These are phyloP conservation scores for Alternaria novae-zelandiae DNA, from an alignment of 2,329 filamentous ascomycete species.

Conservation along the genomic window DNA sequence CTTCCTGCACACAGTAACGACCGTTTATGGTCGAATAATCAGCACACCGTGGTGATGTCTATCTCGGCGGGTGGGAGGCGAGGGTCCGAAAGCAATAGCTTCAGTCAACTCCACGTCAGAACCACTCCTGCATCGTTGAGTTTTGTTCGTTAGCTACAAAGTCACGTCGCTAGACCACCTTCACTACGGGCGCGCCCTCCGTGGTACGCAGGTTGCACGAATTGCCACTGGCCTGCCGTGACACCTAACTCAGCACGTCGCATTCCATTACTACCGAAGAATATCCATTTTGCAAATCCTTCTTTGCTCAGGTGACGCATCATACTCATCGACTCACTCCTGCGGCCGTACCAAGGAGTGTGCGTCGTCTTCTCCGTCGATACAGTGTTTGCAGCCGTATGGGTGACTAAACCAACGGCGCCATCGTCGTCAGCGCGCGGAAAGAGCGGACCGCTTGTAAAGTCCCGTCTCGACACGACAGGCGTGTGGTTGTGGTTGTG, in stretches of 20 bases:
- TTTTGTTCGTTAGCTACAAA: background rate
- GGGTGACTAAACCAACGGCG: background rate
- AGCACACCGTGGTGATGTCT: background rate
- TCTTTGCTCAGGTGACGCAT: too few species aligned
- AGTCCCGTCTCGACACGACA: background rate
- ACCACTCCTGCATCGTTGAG: background rate
- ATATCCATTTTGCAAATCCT: too few species aligned
- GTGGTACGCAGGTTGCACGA: background rate
- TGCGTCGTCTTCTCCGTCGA: background rate
- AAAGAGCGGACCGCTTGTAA: fast-evolving
- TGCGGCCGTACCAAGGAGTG: background rate
- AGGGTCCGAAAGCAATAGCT: background rate
- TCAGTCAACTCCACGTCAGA: background rate
- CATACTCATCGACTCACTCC: background rate
- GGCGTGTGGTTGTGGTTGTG: background rate
- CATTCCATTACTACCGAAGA: too few species aligned
- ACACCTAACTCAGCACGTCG: background rate
- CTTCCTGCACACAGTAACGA: background rate
- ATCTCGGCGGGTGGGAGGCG: background rate
- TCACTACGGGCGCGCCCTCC: background rate
- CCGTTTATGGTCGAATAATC: background rate
- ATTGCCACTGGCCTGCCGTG: background rate
- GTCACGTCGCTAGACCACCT: background rate
- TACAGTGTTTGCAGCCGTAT: background rate
- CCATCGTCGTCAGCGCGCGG: background rate